Base-by-base conservation (phyloP, 2,329 filamentous ascomycete species). In the Lachnellula arida region DNA sequence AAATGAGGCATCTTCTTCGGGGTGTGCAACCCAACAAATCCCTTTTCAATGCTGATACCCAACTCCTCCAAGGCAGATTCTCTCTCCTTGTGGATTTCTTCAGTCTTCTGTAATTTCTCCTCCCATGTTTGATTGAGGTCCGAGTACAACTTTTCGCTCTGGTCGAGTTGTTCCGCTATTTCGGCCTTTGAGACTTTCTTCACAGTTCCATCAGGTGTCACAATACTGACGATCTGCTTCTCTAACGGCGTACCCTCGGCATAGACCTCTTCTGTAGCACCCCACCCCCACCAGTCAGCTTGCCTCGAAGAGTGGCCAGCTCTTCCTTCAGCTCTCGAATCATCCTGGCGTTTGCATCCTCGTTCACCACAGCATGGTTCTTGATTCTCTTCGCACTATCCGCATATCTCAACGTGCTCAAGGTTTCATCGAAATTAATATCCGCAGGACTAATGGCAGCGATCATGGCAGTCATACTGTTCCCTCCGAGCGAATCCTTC, bases 401-500 rank as follows among this genome's bases (percentile, higher is more conserved):
- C 54, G 95, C 94, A 73, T 99, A 99, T 68, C 95, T 85, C 28
- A 99, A 79, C 0, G 94, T 99, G 70, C 92, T 94, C 17, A 99
- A 79, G 0, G 95, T 99, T 74, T 99, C 94, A 63, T 99, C 94
- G 70, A 96, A 97, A 74, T 99, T 99, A 76, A 97, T 97, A 73
- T 99, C 94, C 53, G 94, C 94, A 4, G 94, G 94, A 68, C 92
- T 97, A 70, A 99, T 97, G 51, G 93, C 93, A 50, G 94, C 95
- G 78, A 99, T 99, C 95, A 99, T 99, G 57, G 94, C 94, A 23
- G 94, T 99, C 89, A 97, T 93, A 72, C 93, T 97, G 79, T 99
- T 99, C 68, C 94, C 94, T 70, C 94, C 94, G 5, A 99, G 76
- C 4, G 93, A 97, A 72, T 99, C 95, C 70, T 99, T 99, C 63